phyloP scores from a whole-genome alignment of 1,284 basidiomycete species.

The Kalmanozyma brasiliensis region DNA sequence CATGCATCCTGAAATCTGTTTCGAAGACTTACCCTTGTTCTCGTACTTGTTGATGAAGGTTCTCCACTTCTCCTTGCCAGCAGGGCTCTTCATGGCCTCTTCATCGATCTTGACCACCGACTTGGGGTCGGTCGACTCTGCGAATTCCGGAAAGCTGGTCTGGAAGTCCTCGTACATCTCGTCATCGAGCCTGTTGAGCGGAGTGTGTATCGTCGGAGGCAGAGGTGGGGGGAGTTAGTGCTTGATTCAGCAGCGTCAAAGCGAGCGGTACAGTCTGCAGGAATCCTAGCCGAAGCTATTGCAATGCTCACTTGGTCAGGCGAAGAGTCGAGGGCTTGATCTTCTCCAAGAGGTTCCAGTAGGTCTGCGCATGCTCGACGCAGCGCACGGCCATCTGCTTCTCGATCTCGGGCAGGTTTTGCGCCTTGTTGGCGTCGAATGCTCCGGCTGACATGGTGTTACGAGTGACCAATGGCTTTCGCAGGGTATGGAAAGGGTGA shows the following conservation, averaged over 20 bases:
- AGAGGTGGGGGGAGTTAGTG: background rate
- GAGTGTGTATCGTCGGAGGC: background rate
- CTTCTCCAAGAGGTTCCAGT: constrained; percentile 92
- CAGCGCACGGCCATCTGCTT: constrained; percentile 95
- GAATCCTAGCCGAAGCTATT: background rate
- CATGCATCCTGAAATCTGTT: too few relatives aligned
- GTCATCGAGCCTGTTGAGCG: constrained; percentile 74
- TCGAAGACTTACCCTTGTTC: constrained; percentile 68
- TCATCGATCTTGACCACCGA: constrained; percentile 81
- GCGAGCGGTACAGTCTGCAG: too few relatives aligned
- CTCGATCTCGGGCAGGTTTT: constrained; percentile 93
- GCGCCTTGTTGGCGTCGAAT: constrained; percentile 70
- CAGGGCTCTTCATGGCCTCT: constrained; percentile 89
- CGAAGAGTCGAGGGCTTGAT: constrained; percentile 80
- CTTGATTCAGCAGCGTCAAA: constrained; percentile 4
- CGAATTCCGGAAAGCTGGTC: constrained; percentile 84
- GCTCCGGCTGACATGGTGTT: constrained; percentile 52
- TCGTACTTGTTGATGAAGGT: constrained; percentile 84
- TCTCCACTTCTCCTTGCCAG: constrained; percentile 93
- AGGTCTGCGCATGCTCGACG: constrained; percentile 82
- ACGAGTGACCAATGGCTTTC: background rate
- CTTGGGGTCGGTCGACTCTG: constrained; percentile 75
- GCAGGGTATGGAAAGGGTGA: background rate
- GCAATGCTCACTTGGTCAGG: constrained; percentile 77
- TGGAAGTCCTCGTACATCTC: constrained; percentile 86